Evolutionary conservation across 1,139 yeast genomes (phyloP).

Genomic region (Yamadazyma atmosphaerica): DNA sequence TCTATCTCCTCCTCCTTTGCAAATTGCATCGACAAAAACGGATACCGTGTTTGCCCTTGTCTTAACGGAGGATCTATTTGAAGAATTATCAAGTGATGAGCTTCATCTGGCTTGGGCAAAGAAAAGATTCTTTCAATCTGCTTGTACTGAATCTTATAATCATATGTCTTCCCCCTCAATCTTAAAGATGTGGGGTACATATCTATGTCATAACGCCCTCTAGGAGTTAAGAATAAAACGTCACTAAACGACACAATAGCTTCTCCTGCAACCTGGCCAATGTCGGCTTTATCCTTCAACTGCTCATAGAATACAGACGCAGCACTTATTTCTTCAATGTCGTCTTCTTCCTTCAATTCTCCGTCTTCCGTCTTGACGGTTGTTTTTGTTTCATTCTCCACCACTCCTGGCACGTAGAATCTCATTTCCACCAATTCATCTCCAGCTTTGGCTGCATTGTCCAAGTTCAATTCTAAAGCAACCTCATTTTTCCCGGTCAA

Average conservation of each 20-base stretch:
- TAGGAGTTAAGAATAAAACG: conserved; percentile 89
- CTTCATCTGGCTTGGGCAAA: conserved; percentile 91
- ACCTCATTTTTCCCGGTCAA: conserved; percentile 92
- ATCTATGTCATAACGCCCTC: conserved; percentile 97
- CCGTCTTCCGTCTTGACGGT: conserved; percentile 33
- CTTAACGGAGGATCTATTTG: conserved; percentile 92
- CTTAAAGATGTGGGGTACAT: conserved; percentile 88
- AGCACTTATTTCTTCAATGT: conserved; percentile 63
- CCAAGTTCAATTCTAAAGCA: conserved; percentile 78
- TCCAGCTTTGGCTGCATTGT: conserved; percentile 68
- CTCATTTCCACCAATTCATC: conserved; percentile 96
- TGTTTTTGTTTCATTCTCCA: conserved; percentile 47
- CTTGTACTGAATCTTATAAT: conserved; percentile 88
- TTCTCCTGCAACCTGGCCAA: conserved; percentile 94
- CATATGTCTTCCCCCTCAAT: conserved; percentile 95
- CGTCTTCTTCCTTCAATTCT: conserved; percentile 44
- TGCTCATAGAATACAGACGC: conserved; percentile 89
- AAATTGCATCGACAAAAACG: conserved; percentile 88
- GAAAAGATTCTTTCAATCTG: conserved; percentile 90
- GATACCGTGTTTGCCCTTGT: conserved; percentile 95
- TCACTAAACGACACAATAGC: conserved; percentile 95
- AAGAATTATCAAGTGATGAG: conserved; percentile 81
- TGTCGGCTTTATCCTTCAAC: conserved; percentile 91
- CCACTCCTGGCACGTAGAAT: conserved; percentile 85
- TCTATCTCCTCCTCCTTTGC: conserved; percentile 88